phyloP scores from a whole-genome alignment of 1,284 basidiomycete genomes.

The Trichosporon coremiiforme region DNA sequence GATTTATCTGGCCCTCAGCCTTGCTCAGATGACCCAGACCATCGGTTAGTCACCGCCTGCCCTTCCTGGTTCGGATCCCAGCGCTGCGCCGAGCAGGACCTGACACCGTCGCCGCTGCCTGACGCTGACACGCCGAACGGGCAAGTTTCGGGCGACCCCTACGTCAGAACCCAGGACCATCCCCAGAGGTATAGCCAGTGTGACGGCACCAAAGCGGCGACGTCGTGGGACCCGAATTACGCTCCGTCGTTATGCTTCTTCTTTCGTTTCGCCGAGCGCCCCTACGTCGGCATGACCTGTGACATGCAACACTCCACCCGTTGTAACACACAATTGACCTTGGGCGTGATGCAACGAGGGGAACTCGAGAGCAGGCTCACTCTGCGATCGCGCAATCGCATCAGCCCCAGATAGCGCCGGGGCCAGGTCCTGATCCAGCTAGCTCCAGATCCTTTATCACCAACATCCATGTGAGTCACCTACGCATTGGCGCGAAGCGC shows the following conservation, averaged over 20 bases:
- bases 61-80: neutral
- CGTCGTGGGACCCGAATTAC: neutral
- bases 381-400: no score
- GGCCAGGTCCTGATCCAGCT: neutral
- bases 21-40: no score
- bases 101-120: neutral
- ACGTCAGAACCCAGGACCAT: neutral
- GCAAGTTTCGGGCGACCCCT: neutral
- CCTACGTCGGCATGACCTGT: neutral
- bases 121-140: neutral
- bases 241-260: neutral
- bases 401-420: no score
- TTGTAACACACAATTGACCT: no score
- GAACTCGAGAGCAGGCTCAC: no score
- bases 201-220: neutral
- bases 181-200: neutral
- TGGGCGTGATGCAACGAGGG: no score
- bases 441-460: neutral
- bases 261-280: neutral
- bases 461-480: neutral
- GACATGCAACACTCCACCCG: neutral
- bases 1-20: no score
- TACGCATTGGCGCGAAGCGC: no score
- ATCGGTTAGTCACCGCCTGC: neutral
- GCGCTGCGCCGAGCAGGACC: neutral